Evolutionary conservation across 768 basidiomycete genomes (phyloP), one percentile per base, ranked within the genome.

Genomic region (Panaeolus cyanescens): DNA sequence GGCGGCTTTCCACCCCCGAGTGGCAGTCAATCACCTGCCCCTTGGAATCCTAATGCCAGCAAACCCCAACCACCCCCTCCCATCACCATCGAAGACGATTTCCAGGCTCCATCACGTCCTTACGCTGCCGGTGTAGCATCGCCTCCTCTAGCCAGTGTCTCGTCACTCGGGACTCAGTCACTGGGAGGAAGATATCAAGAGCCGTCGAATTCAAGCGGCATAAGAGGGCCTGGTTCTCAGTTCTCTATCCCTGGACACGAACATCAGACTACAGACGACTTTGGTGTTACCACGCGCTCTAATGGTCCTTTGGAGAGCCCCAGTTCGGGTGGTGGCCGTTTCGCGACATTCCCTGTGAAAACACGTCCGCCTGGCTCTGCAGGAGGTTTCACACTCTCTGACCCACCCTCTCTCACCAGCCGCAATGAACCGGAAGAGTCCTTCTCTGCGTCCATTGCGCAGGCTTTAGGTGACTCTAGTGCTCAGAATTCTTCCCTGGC

Each of bases 321-420:
- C 1, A 60, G 67, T 3, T 67, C 68, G 30, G 65, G 66, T 9
- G 82, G 81, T 1, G 82, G 82, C 0, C 80, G 85, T 15, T 91
- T 90, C 66, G 86, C 87, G 25, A 92, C 91, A 1, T 85, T 91
- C 73, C 90, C 89, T 0, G 80, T 83, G 17, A 80, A 84, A 61
- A 70, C 72, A 59, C 66, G 71, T 55, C 70, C 40, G 10, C 59
- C 61, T 8, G 71, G 77, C 6, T 69, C 55, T 15, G 60, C 55
- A 10, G 65, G 64, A 31, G 65, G 73, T 4, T 70, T 64, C 59
- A 54, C 61, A 6, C 58, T 75, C 22, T 66, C 74, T 32, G 79
- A 78, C 30, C 67, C 72, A n/a, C 71, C 69, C 13, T 62, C 65
- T 9, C 62, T 70, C 4, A 62, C 55, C 36, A 17, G 64, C 5